These are phyloP conservation scores for Rhizophagus prolifer DNA, from an alignment of 192 early-diverging fungal genomes.

Conservation along the genomic window DNA sequence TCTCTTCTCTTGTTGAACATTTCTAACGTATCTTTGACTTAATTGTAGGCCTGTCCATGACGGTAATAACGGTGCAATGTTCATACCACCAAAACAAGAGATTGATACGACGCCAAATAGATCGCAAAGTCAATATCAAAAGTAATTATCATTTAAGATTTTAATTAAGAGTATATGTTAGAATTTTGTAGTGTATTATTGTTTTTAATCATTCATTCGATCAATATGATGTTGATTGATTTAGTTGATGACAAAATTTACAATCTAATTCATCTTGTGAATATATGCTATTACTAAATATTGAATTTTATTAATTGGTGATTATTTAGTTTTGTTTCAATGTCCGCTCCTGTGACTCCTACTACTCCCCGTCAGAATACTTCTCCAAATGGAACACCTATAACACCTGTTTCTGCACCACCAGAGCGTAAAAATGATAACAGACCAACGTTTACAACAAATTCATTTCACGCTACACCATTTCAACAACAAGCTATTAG, in stretches of 20 bases:
- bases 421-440: slow-evolving; percentile 12
- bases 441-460: slow-evolving; percentile 1
- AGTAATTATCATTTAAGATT: neutral
- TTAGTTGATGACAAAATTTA: neutral
- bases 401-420: neutral
- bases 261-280: neutral
- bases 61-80: slow-evolving; percentile 6
- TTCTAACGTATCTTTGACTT: neutral
- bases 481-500: slow-evolving; percentile 10
- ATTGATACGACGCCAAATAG: neutral
- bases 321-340: neutral
- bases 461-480: slow-evolving; percentile 12
- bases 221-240: neutral
- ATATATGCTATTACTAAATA: neutral
- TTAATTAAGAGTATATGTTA: neutral
- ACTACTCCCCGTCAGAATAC: slow-evolving; percentile 16
- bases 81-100: slow-evolving; percentile 8
- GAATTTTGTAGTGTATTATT: neutral
- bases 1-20: slow-evolving; percentile 5
- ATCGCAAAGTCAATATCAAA: slow-evolving; percentile 13
- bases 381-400: slow-evolving; percentile 5
- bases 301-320: neutral
- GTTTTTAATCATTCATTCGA: slow-evolving; percentile 1
- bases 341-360: slow-evolving; percentile 12
- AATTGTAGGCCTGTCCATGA: slow-evolving; percentile 19